These are phyloP conservation scores for Sicyos baderoa DNA, from an alignment of 306 rosid species.

Conservation along the genomic window DNA sequence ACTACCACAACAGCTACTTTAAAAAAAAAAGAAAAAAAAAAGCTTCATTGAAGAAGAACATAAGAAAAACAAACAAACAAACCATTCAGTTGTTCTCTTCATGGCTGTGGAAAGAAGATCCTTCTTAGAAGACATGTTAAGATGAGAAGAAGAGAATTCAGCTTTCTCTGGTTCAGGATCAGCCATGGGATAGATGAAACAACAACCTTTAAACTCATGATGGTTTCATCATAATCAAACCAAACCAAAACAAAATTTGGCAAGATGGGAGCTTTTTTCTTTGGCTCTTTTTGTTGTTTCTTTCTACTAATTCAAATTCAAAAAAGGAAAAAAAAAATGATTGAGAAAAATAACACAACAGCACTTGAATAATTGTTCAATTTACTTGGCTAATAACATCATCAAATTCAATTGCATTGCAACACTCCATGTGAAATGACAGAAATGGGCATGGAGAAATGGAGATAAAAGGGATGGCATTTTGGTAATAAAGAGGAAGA, in stretches of 20 bases:
- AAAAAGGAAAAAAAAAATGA: neutral
- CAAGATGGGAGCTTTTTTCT: neutral
- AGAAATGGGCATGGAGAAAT: conserved; percentile 28
- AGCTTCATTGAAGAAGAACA: conserved; percentile 36
- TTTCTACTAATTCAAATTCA: neutral
- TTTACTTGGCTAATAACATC: neutral
- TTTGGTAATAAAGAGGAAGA: conserved; percentile 24
- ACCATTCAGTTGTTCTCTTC: conserved; percentile 97
- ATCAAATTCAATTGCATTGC: neutral
- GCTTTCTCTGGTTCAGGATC: conserved; percentile 41
- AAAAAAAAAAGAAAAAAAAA: too few relatives aligned
- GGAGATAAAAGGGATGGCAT: conserved; percentile 22
- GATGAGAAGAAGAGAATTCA: conserved; percentile 28
- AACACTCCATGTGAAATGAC: conserved; percentile 24
- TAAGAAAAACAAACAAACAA: conserved; percentile 7
- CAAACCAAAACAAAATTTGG: conserved; percentile 24
- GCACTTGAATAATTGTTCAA: conserved; percentile 21
- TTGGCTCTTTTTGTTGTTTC: conserved; percentile 11
- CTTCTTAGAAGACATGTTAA: conserved; percentile 53
- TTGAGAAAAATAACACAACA: conserved; percentile 7
- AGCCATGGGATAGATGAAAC: conserved; percentile 39
- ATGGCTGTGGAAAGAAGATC: conserved; percentile 77
- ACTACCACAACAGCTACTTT: neutral
- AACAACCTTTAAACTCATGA: conserved; percentile 25
- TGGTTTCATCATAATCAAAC: conserved; percentile 30